Base-by-base conservation (phyloP, 768 basidiomycete species). In the Suillus placidus region DNA sequence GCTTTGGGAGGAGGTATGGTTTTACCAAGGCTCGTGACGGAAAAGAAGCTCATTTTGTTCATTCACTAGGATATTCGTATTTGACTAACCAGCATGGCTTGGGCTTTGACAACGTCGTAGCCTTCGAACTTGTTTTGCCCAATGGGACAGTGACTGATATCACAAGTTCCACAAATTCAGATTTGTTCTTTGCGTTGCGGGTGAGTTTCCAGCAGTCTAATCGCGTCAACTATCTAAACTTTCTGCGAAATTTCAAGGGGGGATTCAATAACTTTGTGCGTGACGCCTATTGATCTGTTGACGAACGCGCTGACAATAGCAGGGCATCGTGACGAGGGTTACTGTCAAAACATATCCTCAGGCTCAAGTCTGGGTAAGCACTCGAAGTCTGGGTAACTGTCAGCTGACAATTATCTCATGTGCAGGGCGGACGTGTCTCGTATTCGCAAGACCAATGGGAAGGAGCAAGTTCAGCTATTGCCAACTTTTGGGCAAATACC, bases 251-350 rank as follows among this genome's bases (percentile, higher is more conserved):
- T 54, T 26, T 55, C 18, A 51, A 89, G 85, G 89, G 89, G 54
- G 88, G 88, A 9, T 78, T 82, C 71, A 90, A 90, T 68, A 89
- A 89, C 72, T 89, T 88, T 69, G 82, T 84, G 65, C 61, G 71
- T 63, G 60, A 10, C 35, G 52, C 37, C 40, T 61, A 63, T 69
- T 42, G 32, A 52, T 26, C 45, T 13, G 42, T 56, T 32, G 52
- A 20, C 18, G n/a, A 45, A 5, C 73, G 2, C 71, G 72, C 40
- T 79, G 76, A 60, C 87, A 64, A 77, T 12, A 72, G 10, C 49
- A 83, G 82, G 88, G 88, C 0, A 84, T 90, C 32, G 86, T 89
- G 37, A 89, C 86, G 0, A 78, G 76, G 62, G 85, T 90, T 73
- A 86, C 82, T 0, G 66, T 90, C 34, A 82, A 82, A 67, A 78